Evolutionary conservation across 345 rosid species (phyloP).

Genomic region (Conringia planisiliqua): DNA sequence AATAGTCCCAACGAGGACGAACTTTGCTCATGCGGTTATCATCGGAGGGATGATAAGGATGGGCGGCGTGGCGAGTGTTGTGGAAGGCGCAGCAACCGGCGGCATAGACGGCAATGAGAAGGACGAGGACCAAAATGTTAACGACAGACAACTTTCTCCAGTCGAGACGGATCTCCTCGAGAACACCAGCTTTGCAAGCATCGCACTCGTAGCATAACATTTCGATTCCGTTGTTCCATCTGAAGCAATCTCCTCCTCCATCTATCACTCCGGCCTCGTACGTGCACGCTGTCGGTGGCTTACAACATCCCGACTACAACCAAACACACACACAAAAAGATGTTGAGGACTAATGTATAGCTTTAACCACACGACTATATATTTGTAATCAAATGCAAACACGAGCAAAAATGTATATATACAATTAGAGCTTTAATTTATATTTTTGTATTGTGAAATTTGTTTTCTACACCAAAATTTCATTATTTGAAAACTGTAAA

Average conservation of each 20-base stretch:
- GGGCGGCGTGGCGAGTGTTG: slow-evolving; percentile 64
- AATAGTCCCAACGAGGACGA: slow-evolving; percentile 78
- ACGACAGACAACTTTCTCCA: slow-evolving; percentile 87
- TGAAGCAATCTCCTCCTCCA: slow-evolving; percentile 68
- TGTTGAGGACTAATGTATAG: neutral
- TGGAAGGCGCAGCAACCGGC: slow-evolving; percentile 87
- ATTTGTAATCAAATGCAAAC: neutral
- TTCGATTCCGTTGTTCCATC: slow-evolving; percentile 63
- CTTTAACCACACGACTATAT: neutral
- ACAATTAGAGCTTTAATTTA: no score
- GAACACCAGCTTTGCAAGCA: slow-evolving; percentile 92
- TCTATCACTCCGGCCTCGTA: slow-evolving; percentile 51
- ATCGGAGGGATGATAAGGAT: slow-evolving; percentile 60
- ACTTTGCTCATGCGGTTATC: slow-evolving; percentile 68
- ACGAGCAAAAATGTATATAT: neutral
- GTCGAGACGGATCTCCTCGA: slow-evolving; percentile 68
- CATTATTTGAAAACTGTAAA: no score
- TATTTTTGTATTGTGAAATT: no score
- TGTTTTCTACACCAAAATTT: no score
- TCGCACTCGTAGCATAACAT: slow-evolving; percentile 87
- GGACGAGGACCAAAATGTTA: slow-evolving; percentile 57
- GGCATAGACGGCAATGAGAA: slow-evolving; percentile 66
- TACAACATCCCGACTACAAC: slow-evolving; percentile 84
- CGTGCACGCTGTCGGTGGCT: slow-evolving; percentile 84
- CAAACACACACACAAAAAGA: neutral